Percentiles rank a stretch among this genome's conserved stretches.
Evolutionary conservation across 768 basidiomycete species (phyloP).

Genomic region (Porphyrellus cyaneotinctus): DNA sequence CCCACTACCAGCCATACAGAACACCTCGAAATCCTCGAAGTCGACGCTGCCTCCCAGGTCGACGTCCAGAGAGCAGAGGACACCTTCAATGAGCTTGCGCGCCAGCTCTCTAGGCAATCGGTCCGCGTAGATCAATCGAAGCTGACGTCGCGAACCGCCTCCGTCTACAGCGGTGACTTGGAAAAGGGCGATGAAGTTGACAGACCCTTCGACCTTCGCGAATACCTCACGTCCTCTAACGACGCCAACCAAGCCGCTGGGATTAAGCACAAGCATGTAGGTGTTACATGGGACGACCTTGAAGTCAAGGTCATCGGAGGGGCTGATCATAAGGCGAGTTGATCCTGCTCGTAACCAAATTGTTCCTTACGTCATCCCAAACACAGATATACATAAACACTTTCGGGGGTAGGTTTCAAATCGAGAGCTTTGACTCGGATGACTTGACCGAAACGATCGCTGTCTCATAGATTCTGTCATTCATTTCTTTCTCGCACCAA

Average conservation of each 20-base stretch:
- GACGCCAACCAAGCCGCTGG: slow-evolving; percentile 63
- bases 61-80: slow-evolving; percentile 49
- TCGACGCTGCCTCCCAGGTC: slow-evolving; percentile 34
- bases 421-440: background rate
- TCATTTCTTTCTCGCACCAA: slow-evolving; percentile 49
- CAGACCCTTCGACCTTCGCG: slow-evolving; percentile 56
- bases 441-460: background rate
- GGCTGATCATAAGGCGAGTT: slow-evolving; percentile 49
- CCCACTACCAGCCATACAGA: background rate
- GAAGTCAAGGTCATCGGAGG: slow-evolving; percentile 59
- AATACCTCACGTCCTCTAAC: slow-evolving; percentile 64
- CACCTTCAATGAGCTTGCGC: slow-evolving; percentile 53
- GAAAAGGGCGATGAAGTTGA: slow-evolving; percentile 37
- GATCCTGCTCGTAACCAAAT: background rate
- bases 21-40: slow-evolving; percentile 20
- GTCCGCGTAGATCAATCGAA: slow-evolving; percentile 9
- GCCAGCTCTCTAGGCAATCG: slow-evolving; percentile 29
- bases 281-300: slow-evolving; percentile 70
- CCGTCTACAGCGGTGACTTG: slow-evolving; percentile 31
- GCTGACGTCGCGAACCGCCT: slow-evolving; percentile 20
- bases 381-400: slow-evolving; percentile 51
- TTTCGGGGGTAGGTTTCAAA: slow-evolving; percentile 48
- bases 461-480: slow-evolving; percentile 44
- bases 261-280: slow-evolving; percentile 70
- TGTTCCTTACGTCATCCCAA: background rate